Base-by-base conservation (phyloP, 139 green algal genomes). In the Ostreobium quekettii region DNA sequence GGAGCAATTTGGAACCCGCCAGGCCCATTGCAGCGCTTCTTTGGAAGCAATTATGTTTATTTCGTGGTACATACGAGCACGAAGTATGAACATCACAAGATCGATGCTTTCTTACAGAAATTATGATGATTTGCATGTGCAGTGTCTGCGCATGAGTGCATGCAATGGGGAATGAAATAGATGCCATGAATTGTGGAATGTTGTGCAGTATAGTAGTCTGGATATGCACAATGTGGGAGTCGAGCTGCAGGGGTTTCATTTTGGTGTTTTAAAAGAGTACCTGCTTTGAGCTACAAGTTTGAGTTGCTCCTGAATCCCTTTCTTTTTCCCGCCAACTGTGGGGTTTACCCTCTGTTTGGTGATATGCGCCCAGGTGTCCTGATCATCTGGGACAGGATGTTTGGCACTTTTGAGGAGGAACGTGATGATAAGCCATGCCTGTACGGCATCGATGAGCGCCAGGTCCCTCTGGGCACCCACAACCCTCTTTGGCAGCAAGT, bases 341-440 rank as follows among this genome's bases (percentile, higher is more conserved):
- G n/a, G n/a, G n/a, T n/a, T n/a, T n/a, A n/a, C n/a, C n/a, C n/a
- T n/a, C n/a, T n/a, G n/a, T n/a, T n/a, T n/a, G n/a, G n/a, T n/a
- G n/a, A n/a, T n/a, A n/a, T n/a, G 29, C 69, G 57, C 35, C 47
- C 30, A 15, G 73, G 67, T 2, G 35, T 78, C 28, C 35, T 78
- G 2, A 78, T 78, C 35, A 30, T 78, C 0, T 78, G 73, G 73
- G 73, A 78, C 67, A 70, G 73, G 3, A 5, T 72, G 60, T 72
- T 76, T 64, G 73, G 67, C 22, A 78, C 73, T 2, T 78, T 76
- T 35, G 59, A 67, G 38, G 60, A 47, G 5, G 67, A 78, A 63
- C n/a, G 28, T 3, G 1, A 1, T 6, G 61, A 32, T n/a, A 32
- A 47, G 3, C 37, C 53, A n/a, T 66, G 47, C 67, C 4, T 78